These are phyloP conservation scores for Malassezia psittaci DNA, from an alignment of 1,284 basidiomycete genomes.

Conservation along the genomic window DNA sequence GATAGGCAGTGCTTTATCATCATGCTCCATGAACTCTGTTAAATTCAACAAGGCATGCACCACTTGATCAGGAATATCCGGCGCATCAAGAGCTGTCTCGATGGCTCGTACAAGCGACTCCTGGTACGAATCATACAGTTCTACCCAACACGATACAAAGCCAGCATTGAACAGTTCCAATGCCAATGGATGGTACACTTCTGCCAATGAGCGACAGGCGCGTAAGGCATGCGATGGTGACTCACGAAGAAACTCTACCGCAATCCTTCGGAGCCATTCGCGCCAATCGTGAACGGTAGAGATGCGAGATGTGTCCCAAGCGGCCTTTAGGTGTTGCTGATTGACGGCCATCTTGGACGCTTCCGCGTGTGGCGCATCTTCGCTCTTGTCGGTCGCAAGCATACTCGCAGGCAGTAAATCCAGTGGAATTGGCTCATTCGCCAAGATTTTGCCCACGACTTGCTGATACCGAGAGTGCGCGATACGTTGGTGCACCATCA, in stretches of 20 bases:
- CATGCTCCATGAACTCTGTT: slow-evolving; percentile 99
- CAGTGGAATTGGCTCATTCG: slow-evolving; percentile 76
- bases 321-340: slow-evolving; percentile 91
- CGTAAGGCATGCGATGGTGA: slow-evolving; percentile 93
- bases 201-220: slow-evolving; percentile 86
- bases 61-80: slow-evolving; percentile 72
- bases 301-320: slow-evolving; percentile 82
- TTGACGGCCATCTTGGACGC: slow-evolving; percentile 82
- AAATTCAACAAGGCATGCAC: slow-evolving; percentile 88
- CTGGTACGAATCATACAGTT: slow-evolving; percentile 64
- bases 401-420: slow-evolving; percentile 48
- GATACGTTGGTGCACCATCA: slow-evolving; percentile 66
- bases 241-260: slow-evolving; percentile 94
- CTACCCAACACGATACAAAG: slow-evolving; percentile 94
- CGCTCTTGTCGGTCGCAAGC: slow-evolving; percentile 34
- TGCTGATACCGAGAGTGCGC: slow-evolving; percentile 78
- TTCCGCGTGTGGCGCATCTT: slow-evolving; percentile 50
- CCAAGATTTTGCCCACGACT: slow-evolving; percentile 76
- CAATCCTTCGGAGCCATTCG: slow-evolving; percentile 87
- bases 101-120: slow-evolving; percentile 69
- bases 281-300: slow-evolving; percentile 77
- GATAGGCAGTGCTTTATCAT: slow-evolving; percentile 90
- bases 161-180: slow-evolving; percentile 96
- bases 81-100: slow-evolving; percentile 72
- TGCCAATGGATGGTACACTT: slow-evolving; percentile 80